Conservation (phyloP, 441 rosid genomes). For the Brassica hybrid region DNA sequence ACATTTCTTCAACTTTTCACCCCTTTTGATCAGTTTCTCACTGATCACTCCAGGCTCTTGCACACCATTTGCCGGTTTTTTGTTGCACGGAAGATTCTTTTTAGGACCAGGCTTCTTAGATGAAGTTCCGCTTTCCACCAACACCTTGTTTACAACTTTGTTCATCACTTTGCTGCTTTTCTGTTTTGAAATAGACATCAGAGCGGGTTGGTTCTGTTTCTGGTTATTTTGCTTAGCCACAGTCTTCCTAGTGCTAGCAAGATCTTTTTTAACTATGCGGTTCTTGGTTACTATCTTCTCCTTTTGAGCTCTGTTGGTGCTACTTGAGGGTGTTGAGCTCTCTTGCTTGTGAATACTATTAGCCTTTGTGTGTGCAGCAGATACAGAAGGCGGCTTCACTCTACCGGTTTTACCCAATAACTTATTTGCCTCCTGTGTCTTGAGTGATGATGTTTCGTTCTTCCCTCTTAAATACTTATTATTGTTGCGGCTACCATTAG, state of each 20-base stretch:
- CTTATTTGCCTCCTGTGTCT: conserved; percentile 35
- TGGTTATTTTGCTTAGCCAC: conserved; percentile 71
- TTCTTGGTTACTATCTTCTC: conserved; percentile 48
- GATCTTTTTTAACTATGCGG: too few species aligned
- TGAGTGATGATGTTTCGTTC: conserved; percentile 26
- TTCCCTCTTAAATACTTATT: conserved; percentile 51
- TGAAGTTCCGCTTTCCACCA: conserved; percentile 46
- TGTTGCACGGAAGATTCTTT: conserved; percentile 52
- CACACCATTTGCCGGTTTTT: conserved; percentile 44
- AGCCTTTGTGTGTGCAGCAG: conserved; percentile 52
- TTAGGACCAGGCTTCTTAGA: conserved; percentile 51
- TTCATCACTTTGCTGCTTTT: conserved; percentile 48
- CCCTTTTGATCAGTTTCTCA: conserved; percentile 48
- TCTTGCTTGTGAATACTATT: conserved; percentile 51
- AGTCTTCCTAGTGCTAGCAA: conserved; percentile 40
- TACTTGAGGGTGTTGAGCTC: conserved; percentile 39
- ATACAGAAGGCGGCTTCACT: conserved; percentile 51
- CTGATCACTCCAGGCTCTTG: too few species aligned
- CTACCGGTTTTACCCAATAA: conserved; percentile 46
- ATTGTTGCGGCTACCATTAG: conserved; percentile 32
- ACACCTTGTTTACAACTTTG: conserved; percentile 52
- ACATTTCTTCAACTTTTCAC: conserved; percentile 50
- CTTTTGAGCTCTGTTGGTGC: conserved; percentile 52
- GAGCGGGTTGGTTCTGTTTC: conserved; percentile 71
- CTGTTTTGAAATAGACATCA: conserved; percentile 48